Base-by-base conservation (phyloP, 495 filamentous ascomycete genomes). In the Penicillium coprophilum region DNA sequence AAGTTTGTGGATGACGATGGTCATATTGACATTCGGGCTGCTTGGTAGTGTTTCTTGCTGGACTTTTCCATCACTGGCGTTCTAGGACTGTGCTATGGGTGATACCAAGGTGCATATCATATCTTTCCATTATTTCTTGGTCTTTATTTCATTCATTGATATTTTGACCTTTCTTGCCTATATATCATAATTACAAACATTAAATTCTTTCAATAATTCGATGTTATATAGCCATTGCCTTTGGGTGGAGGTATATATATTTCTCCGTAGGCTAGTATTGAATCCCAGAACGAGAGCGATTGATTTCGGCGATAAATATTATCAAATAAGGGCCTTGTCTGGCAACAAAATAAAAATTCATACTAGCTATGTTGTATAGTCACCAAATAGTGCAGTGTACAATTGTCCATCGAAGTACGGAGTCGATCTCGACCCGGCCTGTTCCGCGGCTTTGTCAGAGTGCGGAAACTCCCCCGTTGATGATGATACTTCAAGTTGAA, bases 1-100 rank as follows among this genome's bases (percentile, higher is more conserved):
- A 96, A 96, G 65, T 83, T 90, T 31, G 71, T 91, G 34, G 82
- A 85, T 57, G 80, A 78, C 12, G 80, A 87, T 51, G 87, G 86
- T 1, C 72, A 80, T 57, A 76, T 83, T 53, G 72, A 77, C 50
- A 65, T 85, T 20, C 78, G 77, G 52, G 78, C 81, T 23, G 47
- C 63, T 50, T 81, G 79, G 79, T 76, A 70, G 58, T 52, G 4
- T 46, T 24, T 34, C 34, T 24, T 30, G 12, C 3, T 51, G 7
- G 27, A 17, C 30, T 38, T 19, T 61, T 9, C 45, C 36, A 4
- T 48, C 13, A 41, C 43, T 40, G 60, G 60, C 45, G 61, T 64
- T 60, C 32, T 12, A 30, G 31, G 38, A 20, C 31, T 50, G 17
- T 20, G n/a, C 17, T 56, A 31, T 27, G 12, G 17, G n/a, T 46